Evolutionary conservation across 495 filamentous ascomycete genomes (phyloP).

Genomic region (Penicillium lividum): DNA sequence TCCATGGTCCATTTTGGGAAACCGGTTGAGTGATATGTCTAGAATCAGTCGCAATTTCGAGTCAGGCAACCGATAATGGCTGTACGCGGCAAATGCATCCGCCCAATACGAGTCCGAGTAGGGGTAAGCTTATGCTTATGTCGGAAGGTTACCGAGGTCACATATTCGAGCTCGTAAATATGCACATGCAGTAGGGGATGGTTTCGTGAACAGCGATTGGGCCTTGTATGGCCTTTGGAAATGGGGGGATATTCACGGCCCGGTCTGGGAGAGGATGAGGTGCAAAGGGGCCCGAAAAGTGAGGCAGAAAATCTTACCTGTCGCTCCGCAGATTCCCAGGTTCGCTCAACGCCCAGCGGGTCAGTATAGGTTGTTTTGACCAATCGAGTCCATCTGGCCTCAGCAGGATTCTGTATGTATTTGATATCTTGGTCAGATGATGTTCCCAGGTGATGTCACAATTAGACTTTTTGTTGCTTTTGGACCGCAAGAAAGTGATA

Average conservation of each 20-base stretch:
- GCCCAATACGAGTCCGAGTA: neutral
- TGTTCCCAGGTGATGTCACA: neutral
- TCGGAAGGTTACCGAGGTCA: neutral
- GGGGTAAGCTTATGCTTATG: neutral
- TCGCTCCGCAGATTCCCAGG: slow-evolving; percentile 82
- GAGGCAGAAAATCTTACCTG: slow-evolving; percentile 39
- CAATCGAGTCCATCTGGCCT: slow-evolving; percentile 76
- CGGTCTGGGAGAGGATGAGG: neutral
- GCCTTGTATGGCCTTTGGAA: neutral
- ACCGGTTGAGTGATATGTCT: slow-evolving; percentile 1
- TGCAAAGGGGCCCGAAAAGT: slow-evolving; percentile 5
- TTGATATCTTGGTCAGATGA: slow-evolving; percentile 9
- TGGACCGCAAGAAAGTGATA: neutral
- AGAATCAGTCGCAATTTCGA: neutral
- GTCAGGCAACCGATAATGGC: slow-evolving; percentile 6
- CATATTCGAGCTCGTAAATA: neutral
- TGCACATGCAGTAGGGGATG: neutral
- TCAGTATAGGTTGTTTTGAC: slow-evolving; percentile 74
- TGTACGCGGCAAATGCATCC: neutral
- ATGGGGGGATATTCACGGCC: neutral
- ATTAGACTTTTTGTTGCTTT: neutral
- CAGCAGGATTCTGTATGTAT: slow-evolving; percentile 41
- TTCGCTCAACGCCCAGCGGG: slow-evolving; percentile 64
- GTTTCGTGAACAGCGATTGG: neutral
- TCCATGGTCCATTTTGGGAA: neutral